Evolutionary conservation across 2,329 filamentous ascomycete species (phyloP).

Genomic region (Fusarium ramigenum): DNA sequence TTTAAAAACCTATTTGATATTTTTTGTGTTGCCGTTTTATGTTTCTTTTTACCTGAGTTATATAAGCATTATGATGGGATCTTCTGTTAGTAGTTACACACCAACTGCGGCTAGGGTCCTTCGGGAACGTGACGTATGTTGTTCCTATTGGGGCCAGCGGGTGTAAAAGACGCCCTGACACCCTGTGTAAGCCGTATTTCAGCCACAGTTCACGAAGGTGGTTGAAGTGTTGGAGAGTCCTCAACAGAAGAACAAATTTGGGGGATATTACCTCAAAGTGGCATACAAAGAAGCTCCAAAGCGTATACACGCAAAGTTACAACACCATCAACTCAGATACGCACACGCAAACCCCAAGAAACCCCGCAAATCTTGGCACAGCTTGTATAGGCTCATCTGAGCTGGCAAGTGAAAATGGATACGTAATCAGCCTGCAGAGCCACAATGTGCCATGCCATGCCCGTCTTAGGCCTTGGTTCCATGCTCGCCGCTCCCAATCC

Average conservation of each 20-base stretch:
- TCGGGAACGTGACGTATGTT: slow-evolving; percentile 27
- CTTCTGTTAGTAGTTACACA: too few species aligned
- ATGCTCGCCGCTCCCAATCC: slow-evolving; percentile 28
- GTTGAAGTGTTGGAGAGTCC: not conserved
- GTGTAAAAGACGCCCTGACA: slow-evolving; percentile 10
- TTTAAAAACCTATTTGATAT: not conserved
- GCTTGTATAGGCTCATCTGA: slow-evolving; percentile 14
- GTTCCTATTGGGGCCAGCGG: slow-evolving; percentile 3
- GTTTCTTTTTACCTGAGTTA: not conserved
- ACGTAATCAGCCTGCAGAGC: slow-evolving; percentile 38
- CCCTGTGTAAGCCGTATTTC: slow-evolving; percentile 6
- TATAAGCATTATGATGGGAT: not conserved
- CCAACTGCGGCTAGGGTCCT: slow-evolving; percentile 10
- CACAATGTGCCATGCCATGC: slow-evolving; percentile 18
- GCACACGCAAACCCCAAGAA: slow-evolving; percentile 7
- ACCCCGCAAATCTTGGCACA: slow-evolving; percentile 33
- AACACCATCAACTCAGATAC: not conserved
- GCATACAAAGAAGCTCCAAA: not conserved
- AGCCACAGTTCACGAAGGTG: slow-evolving; percentile 26
- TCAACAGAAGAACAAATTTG: not conserved
- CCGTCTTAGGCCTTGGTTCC: slow-evolving; percentile 24
- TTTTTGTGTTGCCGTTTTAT: not conserved
- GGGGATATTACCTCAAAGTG: not conserved
- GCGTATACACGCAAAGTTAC: not conserved
- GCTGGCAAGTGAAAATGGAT: slow-evolving; percentile 34